phyloP scores from a whole-genome alignment of 129 eudicot species.

The Flaveria robusta region DNA sequence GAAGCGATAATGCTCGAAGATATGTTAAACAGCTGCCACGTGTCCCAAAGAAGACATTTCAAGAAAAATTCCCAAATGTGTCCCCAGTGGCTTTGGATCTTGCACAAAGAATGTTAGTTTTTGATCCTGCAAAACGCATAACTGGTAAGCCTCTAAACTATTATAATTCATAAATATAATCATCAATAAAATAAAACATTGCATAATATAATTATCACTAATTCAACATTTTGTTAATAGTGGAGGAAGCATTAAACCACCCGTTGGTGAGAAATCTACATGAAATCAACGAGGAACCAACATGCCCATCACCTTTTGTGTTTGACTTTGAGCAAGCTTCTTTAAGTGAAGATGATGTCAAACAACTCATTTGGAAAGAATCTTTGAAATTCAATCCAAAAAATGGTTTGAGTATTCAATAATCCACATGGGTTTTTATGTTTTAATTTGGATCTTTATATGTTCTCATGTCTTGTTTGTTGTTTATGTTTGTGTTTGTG shows the following conservation, averaged over 20 bases:
- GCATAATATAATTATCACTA: neutral
- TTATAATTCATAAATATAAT: neutral
- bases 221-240: conserved; percentile 35
- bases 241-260: conserved; percentile 88
- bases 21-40: conserved; percentile 80
- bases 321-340: conserved; percentile 83
- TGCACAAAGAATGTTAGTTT: conserved; percentile 84
- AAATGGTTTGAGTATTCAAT: conserved; percentile 11
- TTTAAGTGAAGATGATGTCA: conserved; percentile 77
- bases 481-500: neutral
- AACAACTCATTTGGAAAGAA: conserved; percentile 86
- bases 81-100: conserved; percentile 79
- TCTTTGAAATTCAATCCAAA: conserved; percentile 52
- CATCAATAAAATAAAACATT: neutral
- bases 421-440: neutral
- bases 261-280: conserved; percentile 75
- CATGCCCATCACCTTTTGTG: conserved; percentile 68
- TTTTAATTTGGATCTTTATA: neutral
- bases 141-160: conserved; percentile 51
- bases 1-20: conserved; percentile 79
- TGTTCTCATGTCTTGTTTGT: neutral
- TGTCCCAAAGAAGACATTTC: conserved; percentile 62
- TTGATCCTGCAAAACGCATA: conserved; percentile 90
- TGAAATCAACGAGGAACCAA: conserved; percentile 94
- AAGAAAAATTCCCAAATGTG: conserved; percentile 67